Percentiles rank a stretch among this genome's conserved stretches.
Evolutionary conservation across 1,284 basidiomycete species (phyloP).

Genomic region (Vanrija sp.): DNA sequence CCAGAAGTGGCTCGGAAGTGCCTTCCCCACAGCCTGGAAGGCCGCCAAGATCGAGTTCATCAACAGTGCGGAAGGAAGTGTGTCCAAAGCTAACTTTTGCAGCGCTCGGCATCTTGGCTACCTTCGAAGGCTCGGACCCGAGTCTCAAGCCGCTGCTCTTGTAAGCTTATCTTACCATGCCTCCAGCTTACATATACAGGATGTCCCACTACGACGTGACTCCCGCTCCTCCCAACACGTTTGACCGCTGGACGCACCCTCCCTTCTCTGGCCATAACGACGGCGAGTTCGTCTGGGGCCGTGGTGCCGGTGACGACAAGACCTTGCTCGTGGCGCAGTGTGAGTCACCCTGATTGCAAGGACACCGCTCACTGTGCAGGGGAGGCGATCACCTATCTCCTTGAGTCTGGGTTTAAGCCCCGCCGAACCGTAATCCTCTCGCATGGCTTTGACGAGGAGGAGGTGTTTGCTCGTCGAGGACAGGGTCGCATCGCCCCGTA

Average conservation of each 20-base stretch:
- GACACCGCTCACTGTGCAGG: slow-evolving; percentile 16
- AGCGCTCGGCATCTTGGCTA: slow-evolving; percentile 52
- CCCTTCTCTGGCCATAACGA: slow-evolving; percentile 47
- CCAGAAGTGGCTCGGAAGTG: slow-evolving; percentile 37
- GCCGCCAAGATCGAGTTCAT: slow-evolving; percentile 47
- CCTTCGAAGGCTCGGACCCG: slow-evolving; percentile 50
- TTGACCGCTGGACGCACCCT: slow-evolving; percentile 45
- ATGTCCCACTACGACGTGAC: slow-evolving; percentile 51
- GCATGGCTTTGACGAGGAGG: slow-evolving; percentile 47
- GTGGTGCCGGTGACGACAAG: slow-evolving; percentile 48
- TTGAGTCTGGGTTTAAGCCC: slow-evolving; percentile 38
- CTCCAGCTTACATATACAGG: slow-evolving; percentile 14
- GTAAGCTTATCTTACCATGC: no score
- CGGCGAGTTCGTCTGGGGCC: slow-evolving; percentile 44
- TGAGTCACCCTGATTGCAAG: slow-evolving; percentile 19
- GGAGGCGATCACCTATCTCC: slow-evolving; percentile 45
- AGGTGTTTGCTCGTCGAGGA: slow-evolving; percentile 44
- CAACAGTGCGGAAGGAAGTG: slow-evolving; percentile 36
- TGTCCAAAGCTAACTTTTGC: not conserved
- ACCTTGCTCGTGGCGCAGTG: slow-evolving; percentile 49
- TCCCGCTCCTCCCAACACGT: slow-evolving; percentile 41
- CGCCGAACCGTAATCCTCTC: slow-evolving; percentile 46
- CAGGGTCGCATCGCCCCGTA: slow-evolving; percentile 45
- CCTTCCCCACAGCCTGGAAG: slow-evolving; percentile 37
- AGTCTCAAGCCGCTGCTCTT: slow-evolving; percentile 52